phyloP scores from a whole-genome alignment of 176 grass and related monocot genomes.

The Oryza glaberrima region DNA sequence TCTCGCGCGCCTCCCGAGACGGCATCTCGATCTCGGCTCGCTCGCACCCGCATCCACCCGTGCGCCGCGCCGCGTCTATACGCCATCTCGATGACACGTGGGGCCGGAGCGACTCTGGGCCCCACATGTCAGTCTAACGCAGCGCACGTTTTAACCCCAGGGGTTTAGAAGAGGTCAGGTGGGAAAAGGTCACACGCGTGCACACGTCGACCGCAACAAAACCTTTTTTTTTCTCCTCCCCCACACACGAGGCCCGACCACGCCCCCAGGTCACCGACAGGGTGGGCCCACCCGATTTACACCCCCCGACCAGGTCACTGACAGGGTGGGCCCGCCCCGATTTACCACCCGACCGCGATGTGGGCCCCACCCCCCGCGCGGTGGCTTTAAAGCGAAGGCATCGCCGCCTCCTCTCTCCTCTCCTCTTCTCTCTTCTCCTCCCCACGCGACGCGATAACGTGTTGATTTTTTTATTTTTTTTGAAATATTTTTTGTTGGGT shows the following conservation, averaged over 20 bases:
- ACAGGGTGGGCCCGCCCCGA: not conserved
- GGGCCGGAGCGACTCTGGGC: fast-evolving
- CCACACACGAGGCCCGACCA: too few relatives aligned
- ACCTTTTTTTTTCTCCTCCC: not conserved
- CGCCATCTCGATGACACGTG: not conserved
- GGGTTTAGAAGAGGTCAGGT: not conserved
- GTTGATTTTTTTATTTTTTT: not conserved
- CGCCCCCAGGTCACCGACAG: not conserved
- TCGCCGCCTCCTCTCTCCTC: not conserved
- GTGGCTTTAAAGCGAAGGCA: conserved; percentile 40
- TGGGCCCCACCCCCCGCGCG: not conserved
- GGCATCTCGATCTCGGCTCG: not conserved
- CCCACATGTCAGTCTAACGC: not conserved
- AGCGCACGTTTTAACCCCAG: not conserved
- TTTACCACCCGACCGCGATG: not conserved
- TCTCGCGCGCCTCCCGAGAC: not conserved
- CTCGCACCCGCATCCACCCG: too few relatives aligned
- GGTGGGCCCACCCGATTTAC: not conserved
- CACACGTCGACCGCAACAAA: not conserved
- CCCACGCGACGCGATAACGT: not conserved
- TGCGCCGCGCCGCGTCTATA: not conserved
- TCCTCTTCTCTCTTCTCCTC: not conserved
- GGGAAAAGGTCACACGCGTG: not conserved
- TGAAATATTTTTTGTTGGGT: not conserved
- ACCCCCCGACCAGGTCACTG: not conserved